These are phyloP conservation scores for Starmerella kuoi DNA, from an alignment of 805 yeast species.

Conservation along the genomic window DNA sequence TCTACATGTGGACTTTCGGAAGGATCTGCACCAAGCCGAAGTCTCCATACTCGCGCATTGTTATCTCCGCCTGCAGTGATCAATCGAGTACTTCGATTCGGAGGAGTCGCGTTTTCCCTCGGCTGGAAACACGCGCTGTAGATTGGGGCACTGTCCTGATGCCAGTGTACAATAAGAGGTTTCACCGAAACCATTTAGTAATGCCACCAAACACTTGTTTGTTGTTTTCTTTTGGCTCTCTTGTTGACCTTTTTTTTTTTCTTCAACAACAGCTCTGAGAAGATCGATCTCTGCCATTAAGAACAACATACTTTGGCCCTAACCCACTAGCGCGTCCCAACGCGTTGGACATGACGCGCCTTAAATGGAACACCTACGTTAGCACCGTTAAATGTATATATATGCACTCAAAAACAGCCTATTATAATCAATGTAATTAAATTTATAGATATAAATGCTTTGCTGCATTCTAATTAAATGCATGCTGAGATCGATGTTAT, in stretches of 20 bases:
- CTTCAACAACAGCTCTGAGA: too few species aligned
- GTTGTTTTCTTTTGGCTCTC: not conserved
- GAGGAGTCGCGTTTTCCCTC: slow-evolving; percentile 9
- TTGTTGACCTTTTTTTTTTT: too few species aligned
- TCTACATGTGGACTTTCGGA: slow-evolving; percentile 36
- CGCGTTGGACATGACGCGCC: not conserved
- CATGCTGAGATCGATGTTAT: not conserved
- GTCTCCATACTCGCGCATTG: slow-evolving; percentile 49
- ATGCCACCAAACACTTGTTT: not conserved
- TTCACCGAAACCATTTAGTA: slow-evolving; percentile 28
- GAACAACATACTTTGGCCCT: too few species aligned
- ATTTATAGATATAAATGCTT: not conserved
- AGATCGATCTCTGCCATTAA: too few species aligned
- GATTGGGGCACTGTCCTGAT: slow-evolving; percentile 33
- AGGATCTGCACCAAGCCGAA: slow-evolving; percentile 16
- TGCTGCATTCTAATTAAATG: not conserved
- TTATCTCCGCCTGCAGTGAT: slow-evolving; percentile 94
- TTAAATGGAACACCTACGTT: too few species aligned
- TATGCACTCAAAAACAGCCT: too few species aligned
- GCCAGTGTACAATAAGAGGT: slow-evolving; percentile 34
- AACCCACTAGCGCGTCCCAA: not conserved
- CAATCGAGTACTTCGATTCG: slow-evolving; percentile 33
- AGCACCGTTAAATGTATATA: too few species aligned
- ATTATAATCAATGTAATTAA: too few species aligned
- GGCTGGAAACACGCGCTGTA: slow-evolving; percentile 33